Evolutionary conservation across 192 early-diverging fungal genomes (phyloP).

Genomic region (Neocallimastix lanati): DNA sequence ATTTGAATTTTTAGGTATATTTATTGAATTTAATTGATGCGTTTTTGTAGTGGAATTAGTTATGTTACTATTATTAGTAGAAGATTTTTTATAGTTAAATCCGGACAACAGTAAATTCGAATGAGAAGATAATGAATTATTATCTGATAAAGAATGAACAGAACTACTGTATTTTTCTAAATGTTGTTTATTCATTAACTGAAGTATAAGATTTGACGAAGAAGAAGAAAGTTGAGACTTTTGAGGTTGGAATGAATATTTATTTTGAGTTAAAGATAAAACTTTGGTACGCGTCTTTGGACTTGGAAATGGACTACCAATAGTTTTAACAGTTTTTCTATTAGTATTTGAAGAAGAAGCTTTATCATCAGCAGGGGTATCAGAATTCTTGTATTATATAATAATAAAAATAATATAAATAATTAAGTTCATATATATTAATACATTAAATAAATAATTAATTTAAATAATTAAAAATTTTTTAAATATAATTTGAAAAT

Average conservation of each 20-base stretch:
- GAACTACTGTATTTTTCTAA: background rate
- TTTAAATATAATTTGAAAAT: no score
- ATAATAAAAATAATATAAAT: no score
- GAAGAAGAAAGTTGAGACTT: background rate
- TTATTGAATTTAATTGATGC: no score
- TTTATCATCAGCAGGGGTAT: background rate
- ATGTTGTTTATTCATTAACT: background rate
- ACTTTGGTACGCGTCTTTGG: constrained; percentile 11
- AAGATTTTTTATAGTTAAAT: background rate
- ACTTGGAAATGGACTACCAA: constrained; percentile 10
- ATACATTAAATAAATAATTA: no score
- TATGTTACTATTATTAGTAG: no score
- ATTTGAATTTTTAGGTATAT: no score
- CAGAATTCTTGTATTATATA: background rate
- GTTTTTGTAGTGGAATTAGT: no score
- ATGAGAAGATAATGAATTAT: background rate
- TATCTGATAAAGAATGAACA: background rate
- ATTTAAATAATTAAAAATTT: no score
- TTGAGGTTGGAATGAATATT: background rate
- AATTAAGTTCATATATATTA: no score
- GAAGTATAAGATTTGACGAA: background rate
- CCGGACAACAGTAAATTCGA: background rate
- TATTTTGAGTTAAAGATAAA: constrained; percentile 4
- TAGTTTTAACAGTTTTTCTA: background rate
- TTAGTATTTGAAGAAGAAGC: background rate